Conservation (phyloP, 2,329 filamentous ascomycete genomes). For the Alternaria brassicicola region DNA sequence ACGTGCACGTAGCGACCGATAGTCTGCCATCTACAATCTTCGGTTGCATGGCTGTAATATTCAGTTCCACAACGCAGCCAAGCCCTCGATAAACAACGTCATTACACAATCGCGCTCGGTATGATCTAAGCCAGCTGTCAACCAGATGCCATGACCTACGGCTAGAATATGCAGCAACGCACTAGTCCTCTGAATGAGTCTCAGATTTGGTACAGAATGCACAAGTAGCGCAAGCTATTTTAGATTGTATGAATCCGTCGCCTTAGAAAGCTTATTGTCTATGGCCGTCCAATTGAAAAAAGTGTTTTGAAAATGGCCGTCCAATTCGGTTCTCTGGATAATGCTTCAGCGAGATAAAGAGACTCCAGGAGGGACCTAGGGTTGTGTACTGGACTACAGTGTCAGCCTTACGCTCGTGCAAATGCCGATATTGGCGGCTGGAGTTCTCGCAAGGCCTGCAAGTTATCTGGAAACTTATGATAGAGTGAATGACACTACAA, state of each 20-base stretch:
- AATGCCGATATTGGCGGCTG: constrained; percentile 28
- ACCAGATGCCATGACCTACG: constrained; percentile 22
- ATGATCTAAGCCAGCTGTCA: constrained; percentile 27
- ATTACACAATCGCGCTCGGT: constrained; percentile 26
- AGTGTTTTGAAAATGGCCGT: constrained; percentile 30
- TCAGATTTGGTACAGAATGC: constrained; percentile 26
- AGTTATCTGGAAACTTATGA: constrained; percentile 12
- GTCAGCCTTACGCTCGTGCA: constrained; percentile 30
- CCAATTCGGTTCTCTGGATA: constrained; percentile 15
- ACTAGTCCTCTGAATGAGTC: constrained; percentile 12
- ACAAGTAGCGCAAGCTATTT: constrained; percentile 24
- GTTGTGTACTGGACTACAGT: constrained; percentile 31
- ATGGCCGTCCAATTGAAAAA: constrained; percentile 22
- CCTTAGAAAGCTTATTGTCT: constrained; percentile 11
- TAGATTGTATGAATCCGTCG: constrained; percentile 20
- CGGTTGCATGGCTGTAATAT: background rate
- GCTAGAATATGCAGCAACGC: constrained; percentile 21
- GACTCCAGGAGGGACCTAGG: constrained; percentile 29
- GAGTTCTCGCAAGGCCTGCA: constrained; percentile 7
- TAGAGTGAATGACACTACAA: constrained; percentile 19
- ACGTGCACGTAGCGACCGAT: background rate
- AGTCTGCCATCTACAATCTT: background rate
- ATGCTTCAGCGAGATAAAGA: constrained; percentile 22
- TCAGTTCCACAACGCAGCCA: constrained; percentile 21
- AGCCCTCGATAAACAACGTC: constrained; percentile 22